phyloP scores from a whole-genome alignment of 768 basidiomycete species.

The Phylloporus sp. region DNA sequence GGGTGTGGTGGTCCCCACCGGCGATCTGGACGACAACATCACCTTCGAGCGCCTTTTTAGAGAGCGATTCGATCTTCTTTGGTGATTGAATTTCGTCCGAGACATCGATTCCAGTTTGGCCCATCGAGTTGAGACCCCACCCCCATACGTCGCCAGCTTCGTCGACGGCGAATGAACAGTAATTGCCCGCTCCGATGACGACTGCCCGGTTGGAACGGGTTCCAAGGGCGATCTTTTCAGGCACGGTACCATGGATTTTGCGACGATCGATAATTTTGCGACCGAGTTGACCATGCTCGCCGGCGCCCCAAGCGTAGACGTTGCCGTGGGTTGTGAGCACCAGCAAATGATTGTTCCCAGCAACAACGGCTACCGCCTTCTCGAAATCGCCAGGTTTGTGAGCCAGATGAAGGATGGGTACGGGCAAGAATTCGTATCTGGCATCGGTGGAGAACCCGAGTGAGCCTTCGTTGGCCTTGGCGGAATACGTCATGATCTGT shows the following conservation, averaged over 20 bases:
- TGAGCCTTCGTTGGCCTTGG: slow-evolving; percentile 64
- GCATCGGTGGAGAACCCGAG: slow-evolving; percentile 75
- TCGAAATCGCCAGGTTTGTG: slow-evolving; percentile 62
- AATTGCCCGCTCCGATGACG: slow-evolving; percentile 72
- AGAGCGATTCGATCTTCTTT: slow-evolving; percentile 57
- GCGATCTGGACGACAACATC: slow-evolving; percentile 65
- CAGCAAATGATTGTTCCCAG: slow-evolving; percentile 86
- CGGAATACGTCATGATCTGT: slow-evolving; percentile 2
- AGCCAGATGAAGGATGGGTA: slow-evolving; percentile 51
- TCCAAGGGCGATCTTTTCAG: slow-evolving; percentile 80
- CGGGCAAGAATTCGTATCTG: slow-evolving; percentile 63
- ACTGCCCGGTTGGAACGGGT: slow-evolving; percentile 59
- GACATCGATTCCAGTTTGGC: slow-evolving; percentile 63
- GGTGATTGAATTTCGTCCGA: slow-evolving; percentile 56
- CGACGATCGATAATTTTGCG: slow-evolving; percentile 84
- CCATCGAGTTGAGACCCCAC: slow-evolving; percentile 95
- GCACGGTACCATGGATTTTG: slow-evolving; percentile 83
- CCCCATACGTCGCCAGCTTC: slow-evolving; percentile 80
- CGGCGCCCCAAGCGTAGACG: slow-evolving; percentile 87
- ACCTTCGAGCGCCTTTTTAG: slow-evolving; percentile 54
- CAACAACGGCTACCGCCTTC: slow-evolving; percentile 68
- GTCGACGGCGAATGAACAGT: slow-evolving; percentile 89
- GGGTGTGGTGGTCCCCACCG: slow-evolving; percentile 84
- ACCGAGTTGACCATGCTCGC: slow-evolving; percentile 88
- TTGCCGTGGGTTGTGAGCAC: slow-evolving; percentile 85